Base-by-base conservation (phyloP, 2,329 filamentous ascomycete genomes). In the Aschersonia sp. region DNA sequence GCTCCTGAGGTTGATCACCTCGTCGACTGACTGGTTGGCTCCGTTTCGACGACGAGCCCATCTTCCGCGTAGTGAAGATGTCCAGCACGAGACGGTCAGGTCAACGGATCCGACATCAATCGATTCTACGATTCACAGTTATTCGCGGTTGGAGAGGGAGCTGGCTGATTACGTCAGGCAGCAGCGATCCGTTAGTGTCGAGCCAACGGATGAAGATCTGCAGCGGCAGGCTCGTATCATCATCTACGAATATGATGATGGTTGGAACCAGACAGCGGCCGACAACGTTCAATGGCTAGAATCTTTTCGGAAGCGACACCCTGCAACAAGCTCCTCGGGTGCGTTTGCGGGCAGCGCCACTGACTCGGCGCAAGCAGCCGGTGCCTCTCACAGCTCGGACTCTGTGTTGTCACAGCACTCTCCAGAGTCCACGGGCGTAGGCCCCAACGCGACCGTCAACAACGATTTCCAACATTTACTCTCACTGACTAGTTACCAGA, bases 221-320 rank as follows among this genome's bases (percentile, higher is more conserved):
- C 77, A 80, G 54, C 65, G 64, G 31, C 67, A 79, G 54, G 77
- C 77, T 29, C 71, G 78, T 51, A 67, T 78, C 46, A 77, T 81
- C 54, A 77, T 82, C 29, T 81, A 78, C 59, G 76, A 78, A 44
- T 73, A 69, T 50, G 75, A 80, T 47, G 77, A 82, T 53, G 71
- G 71, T 7, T 81, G 78, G 77, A 81, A 81, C 52, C 78, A 80
- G 55, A 82, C 78, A 1, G 73, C 72, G 0, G 74, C 77, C 3
- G 78, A 82, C 52, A 75, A 77, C 51, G 52, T 63, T 3, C 59
- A 66, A 3, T 80, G 77, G 73, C 64, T 82, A 1, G 58, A 63
- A 3, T 62, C 67, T 9, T 82, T 82, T 61, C 73, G 68, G 50
- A 59, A 65, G 41, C 67, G 73, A 45, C 71, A 77, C 51, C 51